Evolutionary conservation across 177 flowering plant genomes (phyloP).

Genomic region (Vitis hybrid): DNA sequence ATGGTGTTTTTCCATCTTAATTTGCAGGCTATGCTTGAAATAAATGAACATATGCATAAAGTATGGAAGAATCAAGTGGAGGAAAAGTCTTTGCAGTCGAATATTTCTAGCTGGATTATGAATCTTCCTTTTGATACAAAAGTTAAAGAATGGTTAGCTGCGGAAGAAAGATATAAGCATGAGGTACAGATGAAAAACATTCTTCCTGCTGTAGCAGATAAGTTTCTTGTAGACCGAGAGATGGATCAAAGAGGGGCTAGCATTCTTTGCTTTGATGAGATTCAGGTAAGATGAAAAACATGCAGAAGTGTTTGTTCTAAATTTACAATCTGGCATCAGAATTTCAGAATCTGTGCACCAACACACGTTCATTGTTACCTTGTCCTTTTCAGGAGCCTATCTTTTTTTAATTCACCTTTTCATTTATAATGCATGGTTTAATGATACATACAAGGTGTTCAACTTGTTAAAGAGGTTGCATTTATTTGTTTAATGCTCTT

Average conservation of each 20-base stretch:
- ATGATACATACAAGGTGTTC: no score
- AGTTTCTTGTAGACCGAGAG: slow-evolving; percentile 68
- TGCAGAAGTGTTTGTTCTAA: not conserved
- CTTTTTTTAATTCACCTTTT: no score
- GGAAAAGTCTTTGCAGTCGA: slow-evolving; percentile 59
- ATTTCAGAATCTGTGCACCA: not conserved
- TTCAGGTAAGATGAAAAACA: slow-evolving; percentile 56
- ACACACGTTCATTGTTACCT: not conserved
- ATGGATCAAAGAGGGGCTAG: slow-evolving; percentile 69
- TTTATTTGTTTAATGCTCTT: no score
- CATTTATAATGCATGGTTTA: no score
- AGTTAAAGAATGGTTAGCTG: slow-evolving; percentile 89
- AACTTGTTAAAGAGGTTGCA: no score
- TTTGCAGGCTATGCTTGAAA: slow-evolving; percentile 91
- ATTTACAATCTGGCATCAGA: not conserved
- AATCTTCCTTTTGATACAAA: slow-evolving; percentile 84
- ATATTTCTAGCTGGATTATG: slow-evolving; percentile 76
- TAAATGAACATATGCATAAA: slow-evolving; percentile 85
- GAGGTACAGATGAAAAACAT: slow-evolving; percentile 79
- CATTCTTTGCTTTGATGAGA: slow-evolving; percentile 96
- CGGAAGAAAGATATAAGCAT: slow-evolving; percentile 81
- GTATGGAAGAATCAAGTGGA: slow-evolving; percentile 79
- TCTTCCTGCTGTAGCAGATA: slow-evolving; percentile 97
- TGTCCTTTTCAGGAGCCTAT: no score
- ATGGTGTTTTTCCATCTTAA: not conserved